Conservation (phyloP, 2,329 filamentous ascomycete genomes). For the Aspergillus sp. region DNA sequence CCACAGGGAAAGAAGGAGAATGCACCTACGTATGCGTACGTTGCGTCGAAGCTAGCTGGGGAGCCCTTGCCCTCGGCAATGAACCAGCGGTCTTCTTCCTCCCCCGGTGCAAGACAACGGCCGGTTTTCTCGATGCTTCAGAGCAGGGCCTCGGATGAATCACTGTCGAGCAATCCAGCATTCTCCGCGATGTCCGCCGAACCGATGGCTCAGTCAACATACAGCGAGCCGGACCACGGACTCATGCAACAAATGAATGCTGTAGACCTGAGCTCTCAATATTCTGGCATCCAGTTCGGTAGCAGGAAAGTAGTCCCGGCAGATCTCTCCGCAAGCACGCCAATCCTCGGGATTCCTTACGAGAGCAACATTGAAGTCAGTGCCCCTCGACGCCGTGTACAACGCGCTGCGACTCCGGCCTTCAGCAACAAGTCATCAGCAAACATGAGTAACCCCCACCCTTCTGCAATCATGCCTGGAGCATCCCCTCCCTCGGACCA, state of each 20-base stretch:
- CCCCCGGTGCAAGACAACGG: constrained; percentile 14
- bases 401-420: constrained; percentile 12
- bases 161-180: constrained; percentile 27
- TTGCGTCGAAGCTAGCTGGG: constrained; percentile 28
- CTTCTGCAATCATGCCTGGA: constrained; percentile 37
- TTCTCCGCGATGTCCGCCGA: constrained; percentile 32
- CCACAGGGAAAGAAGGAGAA: constrained; percentile 26
- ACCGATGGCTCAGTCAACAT: constrained; percentile 29
- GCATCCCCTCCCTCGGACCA: constrained; percentile 33
- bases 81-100: constrained; percentile 25
- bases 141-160: constrained; percentile 33
- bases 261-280: constrained; percentile 20
- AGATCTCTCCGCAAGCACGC: constrained; percentile 29
- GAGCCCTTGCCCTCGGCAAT: constrained; percentile 16
- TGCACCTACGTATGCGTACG: constrained; percentile 34
- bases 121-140: constrained; percentile 18
- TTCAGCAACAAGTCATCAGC: constrained; percentile 13
- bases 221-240: constrained; percentile 32
- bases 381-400: constrained; percentile 21
- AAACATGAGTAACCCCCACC: constrained; percentile 22
- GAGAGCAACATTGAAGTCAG: constrained; percentile 36
- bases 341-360: constrained; percentile 31
- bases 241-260: constrained; percentile 19
- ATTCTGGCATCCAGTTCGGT: constrained; percentile 24
- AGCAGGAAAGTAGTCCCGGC: constrained; percentile 11